Conservation (phyloP, 208 protist genomes). For the Wallacemonas rigidus region DNA sequence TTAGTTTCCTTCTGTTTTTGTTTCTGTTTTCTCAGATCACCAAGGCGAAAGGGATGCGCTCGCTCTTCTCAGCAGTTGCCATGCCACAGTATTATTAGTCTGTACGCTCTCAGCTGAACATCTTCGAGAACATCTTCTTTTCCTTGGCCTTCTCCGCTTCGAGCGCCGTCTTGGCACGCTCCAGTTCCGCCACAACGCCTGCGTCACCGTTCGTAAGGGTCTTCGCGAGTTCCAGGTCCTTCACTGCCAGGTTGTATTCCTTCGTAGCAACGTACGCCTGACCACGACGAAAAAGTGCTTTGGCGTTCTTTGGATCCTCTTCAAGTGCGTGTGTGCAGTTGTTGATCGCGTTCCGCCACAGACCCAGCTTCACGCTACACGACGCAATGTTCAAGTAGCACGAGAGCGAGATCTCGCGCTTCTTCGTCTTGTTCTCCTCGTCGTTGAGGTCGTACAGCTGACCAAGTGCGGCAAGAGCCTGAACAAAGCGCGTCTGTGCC, state of each 20-base stretch:
- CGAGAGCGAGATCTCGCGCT: slow-evolving; percentile 61
- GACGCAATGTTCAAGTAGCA: slow-evolving; percentile 86
- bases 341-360: slow-evolving; percentile 68
- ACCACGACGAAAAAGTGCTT: slow-evolving; percentile 72
- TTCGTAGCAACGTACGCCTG: slow-evolving; percentile 55
- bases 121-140: slow-evolving; percentile 75
- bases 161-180: slow-evolving; percentile 26
- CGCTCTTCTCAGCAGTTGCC: no score
- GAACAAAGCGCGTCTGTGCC: slow-evolving; percentile 73
- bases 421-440: slow-evolving; percentile 54
- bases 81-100: background rate
- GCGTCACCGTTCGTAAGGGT: slow-evolving; percentile 43
- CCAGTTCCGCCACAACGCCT: slow-evolving; percentile 52
- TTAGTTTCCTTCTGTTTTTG: no score
- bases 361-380: slow-evolving; percentile 62
- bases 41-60: no score
- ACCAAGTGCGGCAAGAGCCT: slow-evolving; percentile 62
- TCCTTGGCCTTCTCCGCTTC: slow-evolving; percentile 50
- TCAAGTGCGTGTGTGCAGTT: slow-evolving; percentile 70
- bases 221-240: slow-evolving; percentile 41
- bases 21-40: no score
- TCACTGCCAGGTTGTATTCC: slow-evolving; percentile 40
- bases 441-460: slow-evolving; percentile 67
- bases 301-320: slow-evolving; percentile 46
- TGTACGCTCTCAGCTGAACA: slow-evolving; percentile 35